Evolutionary conservation across 768 basidiomycete genomes (phyloP).

Genomic region (Fibroporia radiculosa): DNA sequence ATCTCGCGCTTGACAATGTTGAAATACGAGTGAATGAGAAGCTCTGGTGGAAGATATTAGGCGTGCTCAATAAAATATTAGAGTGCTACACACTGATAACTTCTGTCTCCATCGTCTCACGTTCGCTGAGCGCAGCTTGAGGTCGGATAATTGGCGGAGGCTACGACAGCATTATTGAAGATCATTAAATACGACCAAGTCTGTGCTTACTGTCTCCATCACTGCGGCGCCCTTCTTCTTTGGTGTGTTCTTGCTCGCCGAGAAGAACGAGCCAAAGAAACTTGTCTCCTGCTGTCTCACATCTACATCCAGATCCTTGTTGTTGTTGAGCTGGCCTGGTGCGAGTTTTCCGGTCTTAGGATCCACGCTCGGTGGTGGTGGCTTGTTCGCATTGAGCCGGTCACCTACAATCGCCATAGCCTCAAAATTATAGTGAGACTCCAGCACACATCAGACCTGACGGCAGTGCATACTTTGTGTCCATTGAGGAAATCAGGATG

Average conservation of each 20-base stretch:
- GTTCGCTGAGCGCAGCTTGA: slow-evolving; percentile 82
- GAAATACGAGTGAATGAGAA: slow-evolving; percentile 94
- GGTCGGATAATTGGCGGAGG: slow-evolving; percentile 87
- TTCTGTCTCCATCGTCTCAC: slow-evolving; percentile 98
- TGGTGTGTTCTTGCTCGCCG: slow-evolving; percentile 48
- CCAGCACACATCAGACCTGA: too few relatives aligned
- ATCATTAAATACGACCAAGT: slow-evolving; percentile 11
- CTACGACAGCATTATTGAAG: slow-evolving; percentile 22
- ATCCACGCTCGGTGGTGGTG: slow-evolving; percentile 52
- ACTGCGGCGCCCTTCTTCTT: slow-evolving; percentile 50
- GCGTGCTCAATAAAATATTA: not conserved
- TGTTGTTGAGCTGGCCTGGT: slow-evolving; percentile 73
- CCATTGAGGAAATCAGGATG: slow-evolving; percentile 98
- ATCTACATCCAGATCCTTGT: slow-evolving; percentile 90
- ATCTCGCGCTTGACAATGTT: slow-evolving; percentile 98
- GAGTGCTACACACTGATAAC: slow-evolving; percentile 85
- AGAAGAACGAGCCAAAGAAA: slow-evolving; percentile 96
- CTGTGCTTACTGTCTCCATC: slow-evolving; percentile 47
- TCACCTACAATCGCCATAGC: slow-evolving; percentile 87
- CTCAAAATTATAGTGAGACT: slow-evolving; percentile 28
- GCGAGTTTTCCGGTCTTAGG: slow-evolving; percentile 61
- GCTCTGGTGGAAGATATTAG: slow-evolving; percentile 41
- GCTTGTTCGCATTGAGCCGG: slow-evolving; percentile 75
- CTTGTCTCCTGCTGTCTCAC: slow-evolving; percentile 80
- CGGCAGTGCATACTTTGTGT: slow-evolving; percentile 65